Evolutionary conservation across 768 basidiomycete species (phyloP), one percentile per base, ranked within the genome.

Genomic region (Phylloporus sp.): DNA sequence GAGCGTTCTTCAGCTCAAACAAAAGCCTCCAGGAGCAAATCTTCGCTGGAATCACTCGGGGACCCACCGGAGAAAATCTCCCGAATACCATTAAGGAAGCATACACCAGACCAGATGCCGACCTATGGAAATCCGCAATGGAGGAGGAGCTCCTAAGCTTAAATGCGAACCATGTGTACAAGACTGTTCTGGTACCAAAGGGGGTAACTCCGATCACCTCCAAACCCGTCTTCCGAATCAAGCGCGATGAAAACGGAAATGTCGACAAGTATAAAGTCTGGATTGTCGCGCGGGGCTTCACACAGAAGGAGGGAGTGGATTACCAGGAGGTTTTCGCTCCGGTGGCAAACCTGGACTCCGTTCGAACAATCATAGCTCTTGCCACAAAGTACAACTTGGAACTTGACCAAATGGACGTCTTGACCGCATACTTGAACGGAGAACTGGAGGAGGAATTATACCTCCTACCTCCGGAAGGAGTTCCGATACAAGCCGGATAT

Each of bases 401-500:
- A 9, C 5, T 45, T 0, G 53, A 54, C 2, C 47, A 54, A 23
- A 54, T 54, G 47, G 47, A 54, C 4, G 9, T 54, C 2, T 54
- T 29, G 2, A 54, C 36, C 0, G 47, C 35, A 6, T 53, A 53
- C 3, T n/a, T 53, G 0, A 53, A 70, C 42, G 59, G 67, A 1
- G 45, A 63, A 1, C 46, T 70, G 4, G 57, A 62, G n/a, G 55
- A 66, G 16, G 59, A 56, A 0, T 53, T 70, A 20, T 71, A 70
- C 56, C 62, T 70, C 47, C 32, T 45, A 4, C 62, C 55, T 35
- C 59, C 60, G 2, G 45, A 46, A 5, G 60, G 57, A n/a, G 35
- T 57, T 13, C 28, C 42, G 1, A 47, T 54, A 12, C 23, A 46
- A 24, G 31, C 39, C 6, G 51, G 46, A 6, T 28, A 40, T 15